Evolutionary conservation across 768 basidiomycete genomes (phyloP).

Genomic region (Phaeotremella fagi): DNA sequence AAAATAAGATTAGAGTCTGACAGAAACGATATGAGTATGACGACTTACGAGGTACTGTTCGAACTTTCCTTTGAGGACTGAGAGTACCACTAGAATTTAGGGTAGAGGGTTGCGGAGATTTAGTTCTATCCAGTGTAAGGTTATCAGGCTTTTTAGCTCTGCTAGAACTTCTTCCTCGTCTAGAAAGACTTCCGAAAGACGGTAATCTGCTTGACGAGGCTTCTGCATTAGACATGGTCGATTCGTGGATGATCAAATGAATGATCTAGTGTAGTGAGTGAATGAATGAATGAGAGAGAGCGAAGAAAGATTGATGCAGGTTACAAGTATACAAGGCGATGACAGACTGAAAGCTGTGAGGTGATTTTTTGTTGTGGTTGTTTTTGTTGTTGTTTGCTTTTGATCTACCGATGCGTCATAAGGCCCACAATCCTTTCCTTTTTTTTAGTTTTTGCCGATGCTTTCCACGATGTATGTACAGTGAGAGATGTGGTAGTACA

Average conservation of each 20-base stretch:
- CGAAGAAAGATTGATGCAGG: no score
- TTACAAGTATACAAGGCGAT: no score
- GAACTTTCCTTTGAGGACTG: slow-evolving; percentile 17
- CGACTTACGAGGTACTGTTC: slow-evolving; percentile 39
- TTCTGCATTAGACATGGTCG: background rate
- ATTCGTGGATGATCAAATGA: background rate
- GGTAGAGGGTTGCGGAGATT: background rate
- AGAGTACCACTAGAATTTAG: background rate
- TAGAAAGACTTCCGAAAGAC: background rate
- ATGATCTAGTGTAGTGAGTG: background rate
- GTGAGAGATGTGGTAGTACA: no score
- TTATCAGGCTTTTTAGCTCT: background rate
- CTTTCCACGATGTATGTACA: no score
- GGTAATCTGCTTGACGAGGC: background rate
- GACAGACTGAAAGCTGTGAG: no score
- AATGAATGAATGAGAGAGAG: no score
- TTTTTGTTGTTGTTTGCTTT: no score
- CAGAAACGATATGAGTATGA: background rate
- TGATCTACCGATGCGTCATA: no score
- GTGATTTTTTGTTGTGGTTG: no score
- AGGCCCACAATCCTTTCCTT: no score
- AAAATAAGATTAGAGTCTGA: background rate
- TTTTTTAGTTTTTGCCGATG: no score
- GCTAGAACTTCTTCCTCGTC: background rate
- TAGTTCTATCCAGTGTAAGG: background rate